Evolutionary conservation across 2,329 filamentous ascomycete genomes (phyloP).

Genomic region (Sarocladium oryzae): DNA sequence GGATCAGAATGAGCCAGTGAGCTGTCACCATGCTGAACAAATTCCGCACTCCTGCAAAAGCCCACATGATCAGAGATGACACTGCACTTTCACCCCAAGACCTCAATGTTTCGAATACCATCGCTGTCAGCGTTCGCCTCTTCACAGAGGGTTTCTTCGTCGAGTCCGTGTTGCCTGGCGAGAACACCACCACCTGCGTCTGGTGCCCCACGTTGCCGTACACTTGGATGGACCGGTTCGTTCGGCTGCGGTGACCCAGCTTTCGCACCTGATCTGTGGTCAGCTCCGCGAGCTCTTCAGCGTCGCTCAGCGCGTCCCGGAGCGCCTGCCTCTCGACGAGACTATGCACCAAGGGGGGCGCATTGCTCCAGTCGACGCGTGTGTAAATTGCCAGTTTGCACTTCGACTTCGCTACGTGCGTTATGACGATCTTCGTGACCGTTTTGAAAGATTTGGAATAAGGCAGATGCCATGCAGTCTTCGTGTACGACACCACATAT

Average conservation of each 20-base stretch:
- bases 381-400: constrained; percentile 87
- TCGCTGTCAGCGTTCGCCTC: constrained; percentile 55
- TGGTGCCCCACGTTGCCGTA: constrained; percentile 70
- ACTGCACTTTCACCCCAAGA: constrained; percentile 70
- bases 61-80: constrained; percentile 71
- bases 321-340: constrained; percentile 66
- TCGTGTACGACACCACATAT: constrained; percentile 57
- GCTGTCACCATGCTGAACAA: constrained; percentile 63
- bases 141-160: constrained; percentile 54
- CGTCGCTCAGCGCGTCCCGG: constrained; percentile 66
- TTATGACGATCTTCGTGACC: constrained; percentile 87
- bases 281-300: constrained; percentile 67
- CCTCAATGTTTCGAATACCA: constrained; percentile 66
- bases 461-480: constrained; percentile 77
- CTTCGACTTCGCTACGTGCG: constrained; percentile 83
- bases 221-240: constrained; percentile 71
- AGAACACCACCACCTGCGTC: constrained; percentile 56
- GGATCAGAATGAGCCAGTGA: constrained; percentile 64
- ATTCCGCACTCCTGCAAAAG: constrained; percentile 58
- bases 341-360: constrained; percentile 53
- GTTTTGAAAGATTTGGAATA: constrained; percentile 72
- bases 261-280: constrained; percentile 72
- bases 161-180: constrained; percentile 39
- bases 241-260: constrained; percentile 66
- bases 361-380: constrained; percentile 77